Evolutionary conservation across 2,329 filamentous ascomycete species (phyloP).

Genomic region (Didymella keratinophila): DNA sequence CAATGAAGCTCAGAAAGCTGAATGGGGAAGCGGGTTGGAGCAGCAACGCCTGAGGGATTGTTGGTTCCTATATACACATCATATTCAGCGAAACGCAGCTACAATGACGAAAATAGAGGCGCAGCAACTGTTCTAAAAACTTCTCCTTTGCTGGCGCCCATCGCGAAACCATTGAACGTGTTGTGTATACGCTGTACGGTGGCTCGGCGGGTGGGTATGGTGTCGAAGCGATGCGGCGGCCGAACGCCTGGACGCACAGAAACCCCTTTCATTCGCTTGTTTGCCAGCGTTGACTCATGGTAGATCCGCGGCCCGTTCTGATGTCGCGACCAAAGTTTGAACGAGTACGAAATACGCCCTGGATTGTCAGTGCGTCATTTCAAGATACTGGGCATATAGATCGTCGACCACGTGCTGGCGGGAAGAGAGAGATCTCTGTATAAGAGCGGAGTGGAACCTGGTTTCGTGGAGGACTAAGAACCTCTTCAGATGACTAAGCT

Average conservation of each 20-base stretch:
- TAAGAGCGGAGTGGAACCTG: neutral
- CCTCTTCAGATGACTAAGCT: too few relatives aligned
- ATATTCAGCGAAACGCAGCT: neutral
- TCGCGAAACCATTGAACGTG: neutral
- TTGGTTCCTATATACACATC: neutral
- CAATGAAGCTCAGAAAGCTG: neutral
- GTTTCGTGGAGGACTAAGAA: neutral
- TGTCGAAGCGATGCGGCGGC: neutral
- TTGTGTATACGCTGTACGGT: conserved; percentile 14
- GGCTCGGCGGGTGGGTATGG: neutral
- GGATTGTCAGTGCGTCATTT: conserved; percentile 1
- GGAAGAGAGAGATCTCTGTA: neutral
- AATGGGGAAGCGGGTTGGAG: neutral
- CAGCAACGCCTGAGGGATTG: neutral
- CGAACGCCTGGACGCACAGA: neutral
- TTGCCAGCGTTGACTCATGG: neutral
- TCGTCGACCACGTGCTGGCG: neutral
- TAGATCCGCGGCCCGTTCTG: conserved; percentile 3
- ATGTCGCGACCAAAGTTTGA: neutral
- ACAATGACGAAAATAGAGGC: conserved; percentile 1
- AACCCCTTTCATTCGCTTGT: conserved; percentile 2
- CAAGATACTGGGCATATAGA: neutral
- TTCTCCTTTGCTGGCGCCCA: conserved; percentile 1
- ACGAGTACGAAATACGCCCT: conserved; percentile 3
- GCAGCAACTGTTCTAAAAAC: neutral